Base-by-base conservation (phyloP, 108 stramenopile genomes). In the Aurantiochytrium sp. region DNA sequence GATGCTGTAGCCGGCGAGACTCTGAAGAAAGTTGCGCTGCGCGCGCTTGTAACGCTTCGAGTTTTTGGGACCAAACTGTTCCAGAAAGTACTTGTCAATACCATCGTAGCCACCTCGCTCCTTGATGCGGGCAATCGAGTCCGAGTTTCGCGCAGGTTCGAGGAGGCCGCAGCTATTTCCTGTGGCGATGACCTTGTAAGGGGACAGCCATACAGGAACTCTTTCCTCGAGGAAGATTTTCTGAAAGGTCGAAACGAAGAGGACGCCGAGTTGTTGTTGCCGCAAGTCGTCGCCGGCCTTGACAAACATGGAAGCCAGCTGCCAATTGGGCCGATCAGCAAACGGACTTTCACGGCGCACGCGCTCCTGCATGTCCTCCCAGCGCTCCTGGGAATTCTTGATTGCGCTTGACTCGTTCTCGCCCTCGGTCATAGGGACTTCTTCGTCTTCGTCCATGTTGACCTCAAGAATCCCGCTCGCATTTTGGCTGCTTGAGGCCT, bases 251-350 rank as follows among this genome's bases (percentile, higher is more conserved):
- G 97, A 95, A 53, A 97, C 95, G 60, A 97, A 97, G 76, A 83
- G 76, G 4, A 83, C 76, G 51, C 76, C 76, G 28, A 83, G 76
- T 19, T 96, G 96, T 92, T 99, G 98, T 91, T 99, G 99, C 49
- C 99, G 93, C 58, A 98, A 90, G 91, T 99, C 99, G 60, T 98
- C 99, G 88, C 98, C 98, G 21, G 96, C 96, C 95, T 99, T 99
- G 35, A 99, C 97, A 90, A 99, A 98, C 58, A 97, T 95, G 69
- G 96, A 96, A 29, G 94, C 91, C 53, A 99, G 91, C 89, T 98
- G 96, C 96, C 97, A 99, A 23, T 95, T 95, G 19, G 95, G 92
- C 59, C 87, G 69, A 42, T 93, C 91, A 44, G 96, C 97, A 59
- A 95, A 94, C 53, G 96, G 95, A 88, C 95, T 96, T 4, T 91